Evolutionary conservation across 352 stramenopile genomes (phyloP).

Genomic region (Pythium vanterpoolii): DNA sequence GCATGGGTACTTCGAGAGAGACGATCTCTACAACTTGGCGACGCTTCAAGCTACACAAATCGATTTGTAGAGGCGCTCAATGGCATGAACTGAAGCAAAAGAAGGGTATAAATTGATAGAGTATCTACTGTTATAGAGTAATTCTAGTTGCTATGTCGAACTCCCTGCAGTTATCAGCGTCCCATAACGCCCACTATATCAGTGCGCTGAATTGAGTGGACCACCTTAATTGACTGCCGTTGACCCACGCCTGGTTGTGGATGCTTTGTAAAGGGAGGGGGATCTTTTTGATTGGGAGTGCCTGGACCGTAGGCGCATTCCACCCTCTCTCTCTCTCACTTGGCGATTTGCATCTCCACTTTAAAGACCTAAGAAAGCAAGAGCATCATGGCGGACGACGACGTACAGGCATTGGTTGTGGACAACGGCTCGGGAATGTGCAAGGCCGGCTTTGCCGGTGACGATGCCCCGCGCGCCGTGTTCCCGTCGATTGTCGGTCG

Average conservation of each 20-base stretch:
- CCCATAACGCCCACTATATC: no score
- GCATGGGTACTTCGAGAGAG: constrained; percentile 1
- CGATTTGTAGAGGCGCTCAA: background rate
- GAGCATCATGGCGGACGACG: constrained; percentile 53
- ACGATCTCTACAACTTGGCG: background rate
- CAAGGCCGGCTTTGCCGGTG: constrained; percentile 97
- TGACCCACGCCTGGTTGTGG: background rate
- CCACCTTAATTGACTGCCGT: constrained; percentile 5
- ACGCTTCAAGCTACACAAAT: constrained; percentile 14
- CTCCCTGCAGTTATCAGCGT: no score
- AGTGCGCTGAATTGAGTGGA: background rate
- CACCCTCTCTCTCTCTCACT: constrained; percentile 4
- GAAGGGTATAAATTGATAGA: background rate
- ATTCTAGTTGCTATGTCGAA: background rate
- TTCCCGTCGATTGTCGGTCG: constrained; percentile 96
- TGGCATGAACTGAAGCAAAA: background rate
- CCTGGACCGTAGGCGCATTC: background rate
- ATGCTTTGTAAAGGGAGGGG: constrained; percentile 1
- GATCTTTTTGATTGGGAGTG: background rate
- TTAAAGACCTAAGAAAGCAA: background rate
- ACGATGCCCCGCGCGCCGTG: constrained; percentile 95
- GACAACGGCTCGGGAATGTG: constrained; percentile 99
- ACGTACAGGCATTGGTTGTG: constrained; percentile 74
- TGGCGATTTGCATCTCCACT: constrained; percentile 2
- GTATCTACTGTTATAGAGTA: background rate